Base-by-base conservation (phyloP, 2,329 filamentous ascomycete species). In the Endothia cerciana region DNA sequence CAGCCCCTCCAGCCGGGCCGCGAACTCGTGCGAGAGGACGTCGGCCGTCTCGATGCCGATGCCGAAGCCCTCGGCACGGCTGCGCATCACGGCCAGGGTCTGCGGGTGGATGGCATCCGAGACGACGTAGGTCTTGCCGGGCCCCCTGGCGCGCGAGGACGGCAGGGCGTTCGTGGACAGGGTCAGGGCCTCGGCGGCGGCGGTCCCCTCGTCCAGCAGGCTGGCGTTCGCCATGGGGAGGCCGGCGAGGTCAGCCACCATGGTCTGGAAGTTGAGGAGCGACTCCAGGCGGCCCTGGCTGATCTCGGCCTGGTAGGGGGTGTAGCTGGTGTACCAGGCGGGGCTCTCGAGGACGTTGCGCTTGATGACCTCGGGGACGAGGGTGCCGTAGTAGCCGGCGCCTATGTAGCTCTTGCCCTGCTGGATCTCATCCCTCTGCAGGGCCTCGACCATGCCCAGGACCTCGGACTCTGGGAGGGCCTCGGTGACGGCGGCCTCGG, bases 251-350 rank as follows among this genome's bases (percentile, higher is more conserved):
- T 97, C 94, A 2, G 89, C 89, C 10, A 97, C 90, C 82, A 98
- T 84, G 22, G 94, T 98, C 82, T 98, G 94, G 81, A 93, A 98
- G 83, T 98, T 98, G 69, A 98, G 83, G 63, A 98, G 82, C 6
- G 93, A 97, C 83, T 97, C 93, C 69, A 98, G 80, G 64, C 94
- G 89, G 43, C 94, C 94, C 80, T 98, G 94, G 77, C 93, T 97
- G 81, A 98, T 97, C 80, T 98, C 94, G 2, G 94, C 91, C 81
- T 98, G 94, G 79, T 97, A 98, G 19, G 94, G 94, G 0, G 94
- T 97, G 78, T 98, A 97, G 80, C 93, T 97, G 49, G 94, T 98
- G 78, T 98, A 98, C 94, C 94, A 98, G 11, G 90, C 93, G 5
- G 94, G 94, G 76, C 91, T 94, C 83, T 98, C 93, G 66, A 98